phyloP scores from a whole-genome alignment of 495 filamentous ascomycete species.

The Rostrohypoxylon terebratum region DNA sequence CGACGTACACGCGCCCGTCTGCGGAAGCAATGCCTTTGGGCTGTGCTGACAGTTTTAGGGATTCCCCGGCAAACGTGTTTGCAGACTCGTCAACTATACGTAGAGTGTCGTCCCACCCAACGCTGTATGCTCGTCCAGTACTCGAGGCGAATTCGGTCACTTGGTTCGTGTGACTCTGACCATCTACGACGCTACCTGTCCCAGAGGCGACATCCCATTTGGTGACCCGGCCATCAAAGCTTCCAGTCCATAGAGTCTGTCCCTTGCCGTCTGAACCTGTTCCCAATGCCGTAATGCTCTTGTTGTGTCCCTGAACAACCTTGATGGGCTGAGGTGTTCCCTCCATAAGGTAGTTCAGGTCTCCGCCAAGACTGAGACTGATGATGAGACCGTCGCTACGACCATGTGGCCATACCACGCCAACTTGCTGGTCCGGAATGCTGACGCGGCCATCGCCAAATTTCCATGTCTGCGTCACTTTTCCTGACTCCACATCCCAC shows the following conservation, averaged over 20 bases:
- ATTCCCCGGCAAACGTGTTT: slow-evolving; percentile 61
- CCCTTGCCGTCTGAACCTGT: slow-evolving; percentile 60
- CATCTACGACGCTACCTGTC: slow-evolving; percentile 73
- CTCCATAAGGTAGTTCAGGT: slow-evolving; percentile 87
- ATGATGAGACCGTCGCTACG: slow-evolving; percentile 88
- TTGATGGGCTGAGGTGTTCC: slow-evolving; percentile 73
- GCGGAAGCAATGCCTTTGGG: slow-evolving; percentile 63
- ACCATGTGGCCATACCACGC: slow-evolving; percentile 89
- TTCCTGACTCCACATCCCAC: slow-evolving; percentile 87
- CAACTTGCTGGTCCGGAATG: slow-evolving; percentile 89
- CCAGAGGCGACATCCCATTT: slow-evolving; percentile 82
- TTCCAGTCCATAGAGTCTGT: slow-evolving; percentile 83
- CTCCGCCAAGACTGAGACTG: slow-evolving; percentile 85
- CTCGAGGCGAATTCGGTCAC: slow-evolving; percentile 78
- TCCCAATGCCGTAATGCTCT: slow-evolving; percentile 82
- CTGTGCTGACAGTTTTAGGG: slow-evolving; percentile 61
- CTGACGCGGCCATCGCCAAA: slow-evolving; percentile 81
- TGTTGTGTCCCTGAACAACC: slow-evolving; percentile 92
- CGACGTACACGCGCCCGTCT: slow-evolving; percentile 68
- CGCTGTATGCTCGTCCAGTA: slow-evolving; percentile 76
- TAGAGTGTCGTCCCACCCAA: slow-evolving; percentile 95
- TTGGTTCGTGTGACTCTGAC: slow-evolving; percentile 82
- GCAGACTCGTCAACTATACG: slow-evolving; percentile 74
- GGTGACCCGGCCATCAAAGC: slow-evolving; percentile 87
- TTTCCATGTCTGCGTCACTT: slow-evolving; percentile 82